Conservation (phyloP, 805 yeast species). For the Wickerhamomyces rabaulensis region DNA sequence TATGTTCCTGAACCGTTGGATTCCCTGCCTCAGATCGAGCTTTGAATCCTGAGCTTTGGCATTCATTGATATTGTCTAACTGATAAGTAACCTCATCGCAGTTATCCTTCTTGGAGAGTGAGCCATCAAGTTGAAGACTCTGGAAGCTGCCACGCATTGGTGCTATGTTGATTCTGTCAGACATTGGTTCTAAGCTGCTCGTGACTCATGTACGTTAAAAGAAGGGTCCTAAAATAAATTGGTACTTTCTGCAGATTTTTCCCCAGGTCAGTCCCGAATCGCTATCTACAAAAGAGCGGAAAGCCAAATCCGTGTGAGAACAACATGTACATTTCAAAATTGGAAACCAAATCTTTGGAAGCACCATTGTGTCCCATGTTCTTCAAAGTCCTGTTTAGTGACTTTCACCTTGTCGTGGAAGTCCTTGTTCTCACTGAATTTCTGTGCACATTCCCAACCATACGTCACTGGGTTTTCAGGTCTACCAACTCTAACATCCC, state of each 20-base stretch:
- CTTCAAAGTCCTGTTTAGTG: conserved; percentile 75
- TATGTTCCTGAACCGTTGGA: not conserved
- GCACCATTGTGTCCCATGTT: conserved; percentile 63
- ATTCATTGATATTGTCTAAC: not conserved
- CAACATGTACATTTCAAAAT: conserved; percentile 1
- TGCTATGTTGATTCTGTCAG: not conserved
- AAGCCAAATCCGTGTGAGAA: not conserved
- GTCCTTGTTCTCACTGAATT: conserved; percentile 26
- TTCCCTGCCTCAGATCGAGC: not conserved
- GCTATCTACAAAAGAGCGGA: not conserved
- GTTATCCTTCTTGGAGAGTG: not conserved
- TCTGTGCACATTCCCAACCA: conserved; percentile 55
- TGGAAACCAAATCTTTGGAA: conserved; percentile 38
- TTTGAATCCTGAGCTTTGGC: not conserved
- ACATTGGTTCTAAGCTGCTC: no score
- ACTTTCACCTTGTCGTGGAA: conserved; percentile 48
- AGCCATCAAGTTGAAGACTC: not conserved
- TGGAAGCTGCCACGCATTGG: not conserved
- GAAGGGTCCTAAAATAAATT: no score
- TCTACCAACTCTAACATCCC: conserved; percentile 50
- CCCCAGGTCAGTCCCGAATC: no score
- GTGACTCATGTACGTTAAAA: no score
- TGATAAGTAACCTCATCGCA: not conserved
- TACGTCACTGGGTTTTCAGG: conserved; percentile 35
- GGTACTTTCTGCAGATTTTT: no score